These are phyloP conservation scores for Calonectria crousiana DNA, from an alignment of 2,329 filamentous ascomycete species.

Conservation along the genomic window DNA sequence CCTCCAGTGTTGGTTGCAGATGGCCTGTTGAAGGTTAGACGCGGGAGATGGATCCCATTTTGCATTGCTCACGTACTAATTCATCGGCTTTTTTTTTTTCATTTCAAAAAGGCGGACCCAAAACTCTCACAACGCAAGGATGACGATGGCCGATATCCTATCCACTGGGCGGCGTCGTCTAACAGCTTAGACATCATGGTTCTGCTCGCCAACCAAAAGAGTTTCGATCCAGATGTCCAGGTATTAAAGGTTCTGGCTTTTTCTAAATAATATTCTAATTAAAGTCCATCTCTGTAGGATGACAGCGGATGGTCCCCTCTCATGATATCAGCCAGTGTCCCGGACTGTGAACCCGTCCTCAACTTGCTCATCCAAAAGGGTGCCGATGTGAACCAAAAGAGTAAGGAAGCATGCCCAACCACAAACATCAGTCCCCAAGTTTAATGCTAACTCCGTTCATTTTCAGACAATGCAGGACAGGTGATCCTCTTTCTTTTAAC, in stretches of 20 bases:
- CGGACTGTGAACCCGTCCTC: constrained; percentile 77
- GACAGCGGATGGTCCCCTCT: constrained; percentile 85
- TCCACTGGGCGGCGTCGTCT: constrained; percentile 94
- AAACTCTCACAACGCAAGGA: constrained; percentile 81
- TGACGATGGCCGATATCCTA: constrained; percentile 87
- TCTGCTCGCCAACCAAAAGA: constrained; percentile 75
- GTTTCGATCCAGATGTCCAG: constrained; percentile 87
- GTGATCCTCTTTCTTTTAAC: constrained; percentile 47
- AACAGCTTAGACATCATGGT: constrained; percentile 82
- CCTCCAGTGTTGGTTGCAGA: constrained; percentile 75
- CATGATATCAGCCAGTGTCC: constrained; percentile 84
- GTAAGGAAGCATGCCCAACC: constrained; percentile 52
- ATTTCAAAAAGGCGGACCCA: constrained; percentile 76
- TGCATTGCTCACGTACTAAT: background rate
- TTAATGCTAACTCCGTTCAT: background rate
- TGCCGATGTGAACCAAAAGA: constrained; percentile 81
- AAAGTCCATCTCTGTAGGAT: constrained; percentile 63
- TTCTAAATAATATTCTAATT: background rate
- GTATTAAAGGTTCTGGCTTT: constrained; percentile 53
- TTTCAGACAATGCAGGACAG: constrained; percentile 73
- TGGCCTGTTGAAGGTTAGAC: constrained; percentile 58
- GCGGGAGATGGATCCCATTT: constrained; percentile 28
- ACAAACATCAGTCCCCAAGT: background rate
- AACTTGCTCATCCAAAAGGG: constrained; percentile 75
- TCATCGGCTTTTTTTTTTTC: too few species aligned